These are phyloP conservation scores for Tetracentron sinense DNA, from an alignment of 164 flowering plant species.

Conservation along the genomic window DNA sequence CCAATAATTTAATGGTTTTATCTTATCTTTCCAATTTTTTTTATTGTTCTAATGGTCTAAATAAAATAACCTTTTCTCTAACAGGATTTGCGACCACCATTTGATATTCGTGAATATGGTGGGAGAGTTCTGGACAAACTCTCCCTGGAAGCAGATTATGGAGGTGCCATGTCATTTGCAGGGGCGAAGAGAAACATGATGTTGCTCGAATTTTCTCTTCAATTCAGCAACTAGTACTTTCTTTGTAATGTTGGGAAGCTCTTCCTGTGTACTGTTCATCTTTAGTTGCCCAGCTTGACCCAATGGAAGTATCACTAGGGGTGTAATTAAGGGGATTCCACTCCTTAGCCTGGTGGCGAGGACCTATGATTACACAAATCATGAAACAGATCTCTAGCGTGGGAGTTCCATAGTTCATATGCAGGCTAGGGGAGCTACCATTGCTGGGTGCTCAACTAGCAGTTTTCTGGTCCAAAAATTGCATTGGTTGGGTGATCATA, in stretches of 20 bases:
- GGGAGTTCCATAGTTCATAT: too few species aligned
- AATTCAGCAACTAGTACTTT: constrained; percentile 75
- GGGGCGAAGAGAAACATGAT: constrained; percentile 74
- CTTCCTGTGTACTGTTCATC: background rate
- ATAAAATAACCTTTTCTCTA: constrained; percentile 7
- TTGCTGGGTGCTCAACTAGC: too few species aligned
- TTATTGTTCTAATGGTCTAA: background rate
- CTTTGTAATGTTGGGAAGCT: constrained; percentile 1
- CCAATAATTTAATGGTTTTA: background rate
- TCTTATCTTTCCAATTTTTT: background rate
- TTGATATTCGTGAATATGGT: constrained; percentile 89
- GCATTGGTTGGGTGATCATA: too few species aligned
- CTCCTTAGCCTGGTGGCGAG: too few species aligned
- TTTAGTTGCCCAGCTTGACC: background rate
- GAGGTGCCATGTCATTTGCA: constrained; percentile 46
- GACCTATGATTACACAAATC: too few species aligned
- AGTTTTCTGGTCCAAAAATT: too few species aligned
- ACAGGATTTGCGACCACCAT: constrained; percentile 81
- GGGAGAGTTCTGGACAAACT: constrained; percentile 61
- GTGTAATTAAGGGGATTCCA: too few species aligned
- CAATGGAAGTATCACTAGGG: background rate
- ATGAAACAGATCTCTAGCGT: too few species aligned
- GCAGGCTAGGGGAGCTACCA: too few species aligned
- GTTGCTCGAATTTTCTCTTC: constrained; percentile 90
- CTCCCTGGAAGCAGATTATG: constrained; percentile 36